Evolutionary conservation across 2,329 filamentous ascomycete species (phyloP), one percentile per base, ranked within the genome.

Genomic region (Aspergillus jensenii): DNA sequence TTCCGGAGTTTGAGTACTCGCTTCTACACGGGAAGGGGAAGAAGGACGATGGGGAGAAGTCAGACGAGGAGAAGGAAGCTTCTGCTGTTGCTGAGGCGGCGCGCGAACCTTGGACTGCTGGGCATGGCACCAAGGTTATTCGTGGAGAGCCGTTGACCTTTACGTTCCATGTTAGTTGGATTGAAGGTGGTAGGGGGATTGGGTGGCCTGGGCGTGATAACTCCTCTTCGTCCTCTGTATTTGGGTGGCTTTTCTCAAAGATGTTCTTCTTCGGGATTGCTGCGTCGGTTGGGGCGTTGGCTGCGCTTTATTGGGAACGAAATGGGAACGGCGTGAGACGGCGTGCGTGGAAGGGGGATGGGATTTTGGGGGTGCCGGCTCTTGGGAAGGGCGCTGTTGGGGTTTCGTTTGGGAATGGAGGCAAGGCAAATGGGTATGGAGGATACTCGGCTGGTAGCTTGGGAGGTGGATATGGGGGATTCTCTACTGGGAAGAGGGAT

Each of bases 61-160:
- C 31, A 3, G 64, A 64, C 5, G 64, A 59, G n/a, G 67, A 71
- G 37, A 65, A 67, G 43, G 81, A 84, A 68, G 76, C 79, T 11
- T 81, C 81, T 12, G 78, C 65, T 31, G 67, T 76, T 49, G 62
- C 67, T 12, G 68, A 70, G 56, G 80, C 60, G 67, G 80, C 68
- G 79, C 72, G 68, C 77, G 46, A 82, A 52, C 66, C 78, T 3
- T 79, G 78, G 63, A 76, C 78, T 46, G 78, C 74, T 50, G 81
- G 69, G 50, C 82, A 76, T 78, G 81, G 78, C 4, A 79, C 80
- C 1, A 87, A 87, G 67, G 84, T 97, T 48, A 85, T 97, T 33
- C 96, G 97, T 63, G 93, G 93, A 12, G 93, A 98, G 74, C 84
- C 89, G 5, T 74, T 98, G 57, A 88, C 90, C 0, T 79, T 98